Percentiles rank a stretch among this genome's conserved stretches.
These are phyloP conservation scores for Phytophthora foliorum DNA, from an alignment of 352 stramenopile genomes.

Conservation along the genomic window DNA sequence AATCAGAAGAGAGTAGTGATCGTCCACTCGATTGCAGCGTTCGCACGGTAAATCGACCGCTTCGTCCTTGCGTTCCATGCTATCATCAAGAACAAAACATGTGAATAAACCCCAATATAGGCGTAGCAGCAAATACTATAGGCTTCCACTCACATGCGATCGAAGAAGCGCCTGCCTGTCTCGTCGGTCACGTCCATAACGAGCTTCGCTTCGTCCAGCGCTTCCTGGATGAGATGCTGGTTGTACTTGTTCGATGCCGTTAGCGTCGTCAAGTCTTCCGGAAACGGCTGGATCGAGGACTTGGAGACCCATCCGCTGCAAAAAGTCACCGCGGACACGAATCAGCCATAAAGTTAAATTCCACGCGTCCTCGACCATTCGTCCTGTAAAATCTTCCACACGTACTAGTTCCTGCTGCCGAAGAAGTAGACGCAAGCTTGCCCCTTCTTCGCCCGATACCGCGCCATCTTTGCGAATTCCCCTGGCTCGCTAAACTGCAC, in stretches of 20 bases:
- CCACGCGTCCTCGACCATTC: constrained; percentile 2
- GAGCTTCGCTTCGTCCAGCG: constrained; percentile 78
- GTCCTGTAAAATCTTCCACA: constrained; percentile 5
- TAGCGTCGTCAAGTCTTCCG: constrained; percentile 65
- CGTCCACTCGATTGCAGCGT: constrained; percentile 82
- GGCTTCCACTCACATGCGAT: constrained; percentile 72
- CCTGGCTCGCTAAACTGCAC: constrained; percentile 83
- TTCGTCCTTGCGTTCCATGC: constrained; percentile 76
- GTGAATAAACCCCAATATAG: constrained; percentile 5
- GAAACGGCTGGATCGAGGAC: constrained; percentile 76
- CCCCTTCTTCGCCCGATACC: constrained; percentile 78
- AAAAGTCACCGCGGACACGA: constrained; percentile 6
- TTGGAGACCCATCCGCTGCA: constrained; percentile 83
- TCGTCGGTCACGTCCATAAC: constrained; percentile 71
- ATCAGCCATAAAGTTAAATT: background rate
- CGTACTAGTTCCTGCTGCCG: constrained; percentile 89
- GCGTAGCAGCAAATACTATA: background rate
- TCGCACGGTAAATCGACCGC: constrained; percentile 85
- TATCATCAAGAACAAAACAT: constrained; percentile 30
- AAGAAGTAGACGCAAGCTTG: constrained; percentile 91
- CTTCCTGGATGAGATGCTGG: constrained; percentile 70
- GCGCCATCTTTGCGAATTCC: constrained; percentile 85
- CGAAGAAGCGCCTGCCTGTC: constrained; percentile 69
- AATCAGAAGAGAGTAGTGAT: constrained; percentile 86
- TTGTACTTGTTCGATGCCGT: constrained; percentile 83